Conservation (phyloP, 306 rosid genomes). For the Crotalaria pallida region DNA sequence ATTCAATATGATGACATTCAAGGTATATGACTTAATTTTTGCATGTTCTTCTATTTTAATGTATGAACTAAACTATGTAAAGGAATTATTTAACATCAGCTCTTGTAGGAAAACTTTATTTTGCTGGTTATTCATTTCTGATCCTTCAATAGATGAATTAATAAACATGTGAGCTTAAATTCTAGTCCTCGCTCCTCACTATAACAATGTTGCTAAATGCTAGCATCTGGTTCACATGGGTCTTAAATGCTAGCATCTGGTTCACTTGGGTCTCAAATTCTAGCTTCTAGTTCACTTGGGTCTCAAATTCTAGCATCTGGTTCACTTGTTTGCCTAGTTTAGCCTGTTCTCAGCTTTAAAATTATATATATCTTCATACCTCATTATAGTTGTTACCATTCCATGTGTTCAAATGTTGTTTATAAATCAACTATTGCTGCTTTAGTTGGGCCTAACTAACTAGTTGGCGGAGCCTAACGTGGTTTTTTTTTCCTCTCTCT, state of each 20-base stretch:
- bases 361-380: not conserved
- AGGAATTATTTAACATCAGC: not conserved
- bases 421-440: not conserved
- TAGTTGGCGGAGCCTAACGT: not conserved
- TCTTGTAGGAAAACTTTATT: not conserved
- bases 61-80: not conserved
- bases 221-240: not conserved
- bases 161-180: not conserved
- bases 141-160: not conserved
- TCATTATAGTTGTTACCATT: not conserved
- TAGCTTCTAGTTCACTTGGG: no score
- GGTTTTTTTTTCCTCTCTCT: not conserved
- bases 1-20: slow-evolving; percentile 99
- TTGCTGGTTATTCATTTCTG: slow-evolving; percentile 12
- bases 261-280: no score
- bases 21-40: slow-evolving; percentile 45
- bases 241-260: no score
- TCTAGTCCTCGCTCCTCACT: not conserved
- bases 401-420: not conserved
- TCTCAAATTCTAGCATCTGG: no score
- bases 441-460: not conserved
- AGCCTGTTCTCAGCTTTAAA: not conserved
- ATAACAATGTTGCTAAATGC: not conserved
- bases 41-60: not conserved
- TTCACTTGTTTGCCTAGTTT: slow-evolving; percentile 6